Conservation (phyloP, 2,329 filamentous ascomycete genomes). For the Pseudopithomyces maydicus region DNA sequence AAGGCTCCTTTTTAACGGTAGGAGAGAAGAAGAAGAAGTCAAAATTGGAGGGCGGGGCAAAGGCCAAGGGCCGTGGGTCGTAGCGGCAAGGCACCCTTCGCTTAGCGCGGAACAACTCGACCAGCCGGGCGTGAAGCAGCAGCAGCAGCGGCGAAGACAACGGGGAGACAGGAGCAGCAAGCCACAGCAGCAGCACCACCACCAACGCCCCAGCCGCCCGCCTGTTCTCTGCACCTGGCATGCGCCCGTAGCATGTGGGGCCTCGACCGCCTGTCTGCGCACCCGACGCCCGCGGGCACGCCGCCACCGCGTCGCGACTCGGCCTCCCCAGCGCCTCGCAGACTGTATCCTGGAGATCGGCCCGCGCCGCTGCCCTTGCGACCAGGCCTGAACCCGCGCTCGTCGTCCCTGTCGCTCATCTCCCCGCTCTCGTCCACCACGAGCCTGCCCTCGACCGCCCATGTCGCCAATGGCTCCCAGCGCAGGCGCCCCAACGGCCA, state of each 20-base stretch:
- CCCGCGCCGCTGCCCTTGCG: constrained; percentile 72
- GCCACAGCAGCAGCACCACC: neutral
- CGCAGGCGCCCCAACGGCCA: constrained; percentile 63
- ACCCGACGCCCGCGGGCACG: constrained; percentile 67
- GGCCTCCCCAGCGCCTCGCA: constrained; percentile 73
- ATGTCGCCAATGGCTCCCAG: constrained; percentile 69
- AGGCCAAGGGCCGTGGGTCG: constrained; percentile 11
- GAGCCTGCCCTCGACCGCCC: constrained; percentile 71
- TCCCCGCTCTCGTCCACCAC: constrained; percentile 75
- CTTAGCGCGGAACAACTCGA: constrained; percentile 18
- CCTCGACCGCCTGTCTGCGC: constrained; percentile 80
- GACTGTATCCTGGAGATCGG: constrained; percentile 70
- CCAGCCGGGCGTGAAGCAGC: neutral
- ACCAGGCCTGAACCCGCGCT: constrained; percentile 69
- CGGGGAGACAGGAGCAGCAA: too few relatives aligned
- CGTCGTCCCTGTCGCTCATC: constrained; percentile 78
- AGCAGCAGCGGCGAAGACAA: too few relatives aligned
- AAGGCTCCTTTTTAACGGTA: constrained; percentile 28
- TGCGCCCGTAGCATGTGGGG: constrained; percentile 68
- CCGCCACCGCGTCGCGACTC: constrained; percentile 68
- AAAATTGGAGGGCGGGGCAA: constrained; percentile 34
- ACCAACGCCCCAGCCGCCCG: neutral
- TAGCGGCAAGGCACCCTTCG: neutral
- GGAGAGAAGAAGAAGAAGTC: constrained; percentile 39
- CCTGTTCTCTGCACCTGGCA: neutral